phyloP scores from a whole-genome alignment of 257 asterid genomes.

The Cordia subcordata region DNA sequence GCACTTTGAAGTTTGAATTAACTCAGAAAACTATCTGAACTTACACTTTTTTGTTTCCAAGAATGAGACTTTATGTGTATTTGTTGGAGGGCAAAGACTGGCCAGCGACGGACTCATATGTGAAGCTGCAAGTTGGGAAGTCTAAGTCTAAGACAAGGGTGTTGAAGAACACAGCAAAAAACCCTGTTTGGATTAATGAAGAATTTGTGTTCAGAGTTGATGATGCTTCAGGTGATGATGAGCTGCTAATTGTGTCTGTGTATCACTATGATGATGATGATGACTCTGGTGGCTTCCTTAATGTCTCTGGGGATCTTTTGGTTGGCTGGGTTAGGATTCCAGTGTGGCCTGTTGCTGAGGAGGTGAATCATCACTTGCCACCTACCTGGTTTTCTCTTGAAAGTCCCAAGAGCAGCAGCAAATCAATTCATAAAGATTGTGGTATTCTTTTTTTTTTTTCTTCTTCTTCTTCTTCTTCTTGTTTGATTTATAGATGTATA shows the following conservation, averaged over 20 bases:
- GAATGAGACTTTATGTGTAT: conserved; percentile 66
- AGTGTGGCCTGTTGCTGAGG: conserved; percentile 51
- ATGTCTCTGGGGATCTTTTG: conserved; percentile 34
- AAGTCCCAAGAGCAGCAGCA: conserved; percentile 35
- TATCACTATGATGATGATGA: conserved; percentile 44
- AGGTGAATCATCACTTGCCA: conserved; percentile 61
- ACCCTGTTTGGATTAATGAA: conserved; percentile 78
- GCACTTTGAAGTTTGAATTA: too few relatives aligned
- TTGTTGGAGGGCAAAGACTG: conserved; percentile 63
- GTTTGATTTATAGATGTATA: too few relatives aligned
- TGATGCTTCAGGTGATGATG: conserved; percentile 4
- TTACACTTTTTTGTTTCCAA: not conserved
- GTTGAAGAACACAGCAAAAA: conserved; percentile 38
- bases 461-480: conserved; percentile 1
- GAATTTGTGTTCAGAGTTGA: conserved; percentile 70
- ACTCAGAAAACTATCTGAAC: not conserved
- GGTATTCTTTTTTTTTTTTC: conserved; percentile 30
- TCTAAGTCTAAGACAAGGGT: conserved; percentile 59
- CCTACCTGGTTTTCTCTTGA: conserved; percentile 78
- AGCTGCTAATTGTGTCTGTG: conserved; percentile 53
- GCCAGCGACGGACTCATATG: conserved; percentile 56
- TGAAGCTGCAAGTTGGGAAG: conserved; percentile 64
- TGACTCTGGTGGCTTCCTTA: conserved; percentile 58
- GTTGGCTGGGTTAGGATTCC: conserved; percentile 76
- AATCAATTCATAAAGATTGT: conserved; percentile 35